Conservation (phyloP, 106 monocot species). For the Dendrobium chrysotoxum region DNA sequence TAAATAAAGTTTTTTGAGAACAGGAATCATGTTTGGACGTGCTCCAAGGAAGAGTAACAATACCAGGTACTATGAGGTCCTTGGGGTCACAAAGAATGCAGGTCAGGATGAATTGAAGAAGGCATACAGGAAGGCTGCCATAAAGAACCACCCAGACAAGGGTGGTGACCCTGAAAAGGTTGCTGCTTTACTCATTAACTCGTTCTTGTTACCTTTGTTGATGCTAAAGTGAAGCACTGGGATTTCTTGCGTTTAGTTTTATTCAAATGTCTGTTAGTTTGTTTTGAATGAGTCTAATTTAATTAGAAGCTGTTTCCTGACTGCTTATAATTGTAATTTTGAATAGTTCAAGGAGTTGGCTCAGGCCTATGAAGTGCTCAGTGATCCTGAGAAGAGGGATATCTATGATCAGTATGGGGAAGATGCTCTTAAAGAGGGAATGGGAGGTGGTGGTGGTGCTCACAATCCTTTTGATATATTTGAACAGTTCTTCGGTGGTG, state of each 20-base stretch:
- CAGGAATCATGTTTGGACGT: slow-evolving; percentile 45
- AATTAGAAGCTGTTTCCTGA: neutral
- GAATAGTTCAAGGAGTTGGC: slow-evolving; percentile 44
- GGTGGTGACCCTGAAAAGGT: slow-evolving; percentile 74
- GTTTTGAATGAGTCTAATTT: neutral
- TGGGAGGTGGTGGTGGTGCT: slow-evolving; percentile 25
- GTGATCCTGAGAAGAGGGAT: slow-evolving; percentile 38
- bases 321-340: neutral
- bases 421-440: slow-evolving; percentile 39
- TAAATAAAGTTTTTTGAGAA: neutral
- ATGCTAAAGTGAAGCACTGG: neutral
- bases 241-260: neutral
- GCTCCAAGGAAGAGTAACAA: slow-evolving; percentile 37
- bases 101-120: slow-evolving; percentile 57
- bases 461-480: slow-evolving; percentile 42
- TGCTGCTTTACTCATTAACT: neutral
- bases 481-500: slow-evolving; percentile 25
- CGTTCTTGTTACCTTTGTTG: neutral
- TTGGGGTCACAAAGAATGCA: slow-evolving; percentile 39
- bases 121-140: slow-evolving; percentile 49
- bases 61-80: slow-evolving; percentile 49
- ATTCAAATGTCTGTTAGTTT: neutral
- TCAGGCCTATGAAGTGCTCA: slow-evolving; percentile 43
- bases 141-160: slow-evolving; percentile 72
- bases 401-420: slow-evolving; percentile 48